Conservation (phyloP, 495 filamentous ascomycete genomes). For the Clohesyomyces aquaticus region DNA sequence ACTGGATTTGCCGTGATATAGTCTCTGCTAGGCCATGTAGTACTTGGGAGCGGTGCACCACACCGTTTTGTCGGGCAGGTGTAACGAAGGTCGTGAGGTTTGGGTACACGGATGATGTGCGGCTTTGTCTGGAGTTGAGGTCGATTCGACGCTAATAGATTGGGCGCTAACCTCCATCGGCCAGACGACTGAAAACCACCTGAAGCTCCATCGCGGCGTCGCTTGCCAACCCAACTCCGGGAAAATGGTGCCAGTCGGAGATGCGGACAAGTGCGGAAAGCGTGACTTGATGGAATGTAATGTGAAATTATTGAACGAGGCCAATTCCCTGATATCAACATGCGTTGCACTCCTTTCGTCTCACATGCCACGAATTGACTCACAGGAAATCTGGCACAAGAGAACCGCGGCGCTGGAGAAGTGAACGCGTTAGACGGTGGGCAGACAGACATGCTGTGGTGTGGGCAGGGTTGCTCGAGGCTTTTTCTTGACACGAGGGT, state of each 20-base stretch:
- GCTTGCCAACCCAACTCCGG: not conserved
- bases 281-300: not conserved
- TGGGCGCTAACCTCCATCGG: not conserved
- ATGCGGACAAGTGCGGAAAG: not conserved
- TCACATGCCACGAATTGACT: not conserved
- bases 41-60: not conserved
- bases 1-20: not conserved
- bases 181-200: too few species aligned
- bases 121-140: not conserved
- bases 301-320: too few species aligned
- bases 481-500: slow-evolving; percentile 28
- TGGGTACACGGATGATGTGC: not conserved
- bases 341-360: not conserved
- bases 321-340: too few species aligned
- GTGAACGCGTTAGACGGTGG: not conserved
- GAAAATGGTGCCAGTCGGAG: not conserved
- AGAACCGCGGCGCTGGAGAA: not conserved
- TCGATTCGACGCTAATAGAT: not conserved
- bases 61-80: slow-evolving; percentile 2
- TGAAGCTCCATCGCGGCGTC: not conserved
- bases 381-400: not conserved
- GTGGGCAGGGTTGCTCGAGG: slow-evolving; percentile 18
- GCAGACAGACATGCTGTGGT: slow-evolving; percentile 9
- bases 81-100: not conserved
- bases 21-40: not conserved